Conservation (phyloP, 1,139 yeast species). For the Candida neerlandica region DNA sequence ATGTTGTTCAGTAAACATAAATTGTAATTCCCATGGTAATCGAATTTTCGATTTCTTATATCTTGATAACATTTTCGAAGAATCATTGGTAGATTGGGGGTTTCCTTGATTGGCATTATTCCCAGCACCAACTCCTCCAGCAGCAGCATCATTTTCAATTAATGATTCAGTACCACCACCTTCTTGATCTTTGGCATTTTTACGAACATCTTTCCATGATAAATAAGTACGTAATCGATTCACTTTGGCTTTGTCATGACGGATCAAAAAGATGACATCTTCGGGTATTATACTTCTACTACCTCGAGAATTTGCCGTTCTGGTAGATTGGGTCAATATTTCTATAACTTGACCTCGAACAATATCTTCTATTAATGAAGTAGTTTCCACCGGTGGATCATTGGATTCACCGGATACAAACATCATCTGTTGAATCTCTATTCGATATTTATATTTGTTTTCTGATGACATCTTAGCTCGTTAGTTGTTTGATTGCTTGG, state of each 20-base stretch:
- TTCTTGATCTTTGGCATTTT: slow-evolving; percentile 95
- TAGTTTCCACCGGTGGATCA: slow-evolving; percentile 91
- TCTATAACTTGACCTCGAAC: slow-evolving; percentile 95
- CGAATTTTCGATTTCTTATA: slow-evolving; percentile 79
- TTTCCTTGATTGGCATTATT: slow-evolving; percentile 25
- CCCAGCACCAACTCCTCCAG: slow-evolving; percentile 28
- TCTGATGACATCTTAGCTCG: slow-evolving; percentile 18
- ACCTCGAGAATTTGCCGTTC: slow-evolving; percentile 78
- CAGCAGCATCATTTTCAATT: slow-evolving; percentile 45
- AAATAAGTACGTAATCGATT: slow-evolving; percentile 85
- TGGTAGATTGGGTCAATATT: slow-evolving; percentile 75
- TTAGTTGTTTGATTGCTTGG: no score
- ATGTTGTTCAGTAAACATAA: slow-evolving; percentile 91
- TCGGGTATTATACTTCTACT: slow-evolving; percentile 88
- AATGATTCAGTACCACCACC: slow-evolving; percentile 70
- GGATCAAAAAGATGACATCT: slow-evolving; percentile 86
- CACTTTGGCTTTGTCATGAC: slow-evolving; percentile 95
- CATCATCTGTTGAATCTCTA: slow-evolving; percentile 98
- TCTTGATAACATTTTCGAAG: slow-evolving; percentile 57
- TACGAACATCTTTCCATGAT: slow-evolving; percentile 97
- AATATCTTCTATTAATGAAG: slow-evolving; percentile 89
- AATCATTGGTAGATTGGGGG: slow-evolving; percentile 38
- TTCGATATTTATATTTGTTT: slow-evolving; percentile 71
- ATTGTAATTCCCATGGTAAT: slow-evolving; percentile 93
- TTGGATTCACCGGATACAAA: slow-evolving; percentile 94